Conservation (phyloP, 2,329 filamentous ascomycete genomes). For the Fusarium subglutinans region DNA sequence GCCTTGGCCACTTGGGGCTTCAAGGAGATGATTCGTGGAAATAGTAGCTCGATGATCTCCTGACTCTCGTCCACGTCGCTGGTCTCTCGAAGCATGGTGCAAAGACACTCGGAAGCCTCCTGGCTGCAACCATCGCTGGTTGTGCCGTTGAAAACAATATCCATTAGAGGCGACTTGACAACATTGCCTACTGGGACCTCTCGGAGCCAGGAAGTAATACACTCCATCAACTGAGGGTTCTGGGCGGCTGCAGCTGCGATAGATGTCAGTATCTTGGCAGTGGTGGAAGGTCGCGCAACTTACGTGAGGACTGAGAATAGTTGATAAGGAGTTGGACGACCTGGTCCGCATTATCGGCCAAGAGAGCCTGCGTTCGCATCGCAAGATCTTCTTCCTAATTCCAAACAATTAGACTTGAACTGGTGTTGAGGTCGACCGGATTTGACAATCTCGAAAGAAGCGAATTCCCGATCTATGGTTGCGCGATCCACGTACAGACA, state of each 20-base stretch:
- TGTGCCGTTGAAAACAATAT: slow-evolving; percentile 81
- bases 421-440: slow-evolving; percentile 49
- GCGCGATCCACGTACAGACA: slow-evolving; percentile 89
- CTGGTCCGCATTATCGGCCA: slow-evolving; percentile 89
- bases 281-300: slow-evolving; percentile 43
- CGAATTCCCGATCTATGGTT: slow-evolving; percentile 54
- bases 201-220: slow-evolving; percentile 94
- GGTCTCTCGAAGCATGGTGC: slow-evolving; percentile 90
- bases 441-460: slow-evolving; percentile 47
- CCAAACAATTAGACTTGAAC: slow-evolving; percentile 52
- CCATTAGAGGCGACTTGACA: slow-evolving; percentile 84
- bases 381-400: slow-evolving; percentile 94
- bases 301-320: slow-evolving; percentile 92
- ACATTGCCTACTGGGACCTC: slow-evolving; percentile 88
- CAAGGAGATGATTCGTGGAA: slow-evolving; percentile 81
- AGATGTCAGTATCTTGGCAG: slow-evolving; percentile 26
- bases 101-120: slow-evolving; percentile 90
- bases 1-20: slow-evolving; percentile 79
- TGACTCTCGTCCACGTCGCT: slow-evolving; percentile 92
- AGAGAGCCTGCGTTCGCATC: slow-evolving; percentile 84
- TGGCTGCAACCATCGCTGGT: slow-evolving; percentile 82
- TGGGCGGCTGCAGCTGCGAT: slow-evolving; percentile 74
- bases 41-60: slow-evolving; percentile 81
- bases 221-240: slow-evolving; percentile 92
- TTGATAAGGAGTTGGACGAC: slow-evolving; percentile 88